These are phyloP conservation scores for Phyllosticta citriasiana DNA, from an alignment of 2,329 filamentous ascomycete species.

Conservation along the genomic window DNA sequence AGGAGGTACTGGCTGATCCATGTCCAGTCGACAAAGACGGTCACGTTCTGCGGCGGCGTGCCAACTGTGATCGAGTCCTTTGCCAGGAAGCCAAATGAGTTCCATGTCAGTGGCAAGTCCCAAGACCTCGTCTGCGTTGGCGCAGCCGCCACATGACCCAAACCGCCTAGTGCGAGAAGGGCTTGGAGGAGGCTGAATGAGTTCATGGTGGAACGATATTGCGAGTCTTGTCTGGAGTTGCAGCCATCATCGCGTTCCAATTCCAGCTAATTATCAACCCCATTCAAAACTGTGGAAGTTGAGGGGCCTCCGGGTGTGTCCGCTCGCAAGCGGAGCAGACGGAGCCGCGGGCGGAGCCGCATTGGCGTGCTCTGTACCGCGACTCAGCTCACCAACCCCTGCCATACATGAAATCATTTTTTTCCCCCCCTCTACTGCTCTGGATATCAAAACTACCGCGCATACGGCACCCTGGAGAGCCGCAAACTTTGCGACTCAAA, in stretches of 20 bases:
- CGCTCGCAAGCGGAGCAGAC: neutral
- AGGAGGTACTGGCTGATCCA: neutral
- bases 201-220: neutral
- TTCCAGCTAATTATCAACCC: neutral
- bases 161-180: neutral
- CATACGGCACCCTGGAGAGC: neutral
- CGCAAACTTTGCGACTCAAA: neutral
- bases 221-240: neutral
- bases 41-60: neutral
- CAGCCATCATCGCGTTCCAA: neutral
- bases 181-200: neutral
- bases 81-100: neutral
- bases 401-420: neutral
- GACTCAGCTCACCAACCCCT: neutral
- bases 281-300: neutral
- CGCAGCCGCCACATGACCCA: neutral
- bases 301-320: neutral
- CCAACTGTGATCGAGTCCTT: neutral
- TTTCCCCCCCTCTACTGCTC: neutral
- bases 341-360: neutral
- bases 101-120: neutral
- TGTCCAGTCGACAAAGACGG: neutral
- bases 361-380: neutral
- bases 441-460: neutral
- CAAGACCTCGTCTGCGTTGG: neutral